Evolutionary conservation across 768 basidiomycete genomes (phyloP), one percentile per base, ranked within the genome.

Genomic region (Termitomyces sp.): DNA sequence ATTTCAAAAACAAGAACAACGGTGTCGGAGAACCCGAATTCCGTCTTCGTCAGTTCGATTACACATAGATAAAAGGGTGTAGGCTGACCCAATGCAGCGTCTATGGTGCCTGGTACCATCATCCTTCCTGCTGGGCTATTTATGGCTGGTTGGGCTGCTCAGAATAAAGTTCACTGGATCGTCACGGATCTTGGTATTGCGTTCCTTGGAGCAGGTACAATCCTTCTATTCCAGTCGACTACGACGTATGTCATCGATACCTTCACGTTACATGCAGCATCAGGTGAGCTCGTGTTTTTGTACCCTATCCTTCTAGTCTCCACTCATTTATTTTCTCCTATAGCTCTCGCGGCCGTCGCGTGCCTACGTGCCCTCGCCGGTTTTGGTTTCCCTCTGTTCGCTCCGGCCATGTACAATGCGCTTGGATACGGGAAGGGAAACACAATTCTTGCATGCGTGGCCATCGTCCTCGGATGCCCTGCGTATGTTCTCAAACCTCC

Each of bases 331-430:
- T 32, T 23, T 55, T 44, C 46, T 58, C 23, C 47, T 7, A 44
- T 49, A 82, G 86, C 87, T 3, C 70, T 92, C 10, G 87, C 87
- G 0, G 86, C 87, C 0, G 82, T 82, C 19, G 72, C 84, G 0
- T 86, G 69, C 65, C 66, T 90, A 14, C 82, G 90, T 25, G 83
- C 85, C 0, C 54, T 89, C 0, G 81, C 82, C 1, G 90, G 90
- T 0, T 91, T 89, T 53, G 83, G 79, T 1, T 90, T 92, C 65
- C 90, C 90, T 2, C 71, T 92, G n/a, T 92, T 92, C 62, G 87
- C 84, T 3, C 83, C 86, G 19, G 73, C 79, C 37, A 87, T 91
- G 82, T 90, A 81, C 68, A 67, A 73, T 1, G 71, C 73, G 14
- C 73, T 91, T 0, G 90, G 88, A 4, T 87, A 85, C 55, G 90